A percentile compares a stretch with the other conserved stretches of the same genome.
phyloP scores from a whole-genome alignment of 1,284 basidiomycete species.

The Vanrija pseudolonga region DNA sequence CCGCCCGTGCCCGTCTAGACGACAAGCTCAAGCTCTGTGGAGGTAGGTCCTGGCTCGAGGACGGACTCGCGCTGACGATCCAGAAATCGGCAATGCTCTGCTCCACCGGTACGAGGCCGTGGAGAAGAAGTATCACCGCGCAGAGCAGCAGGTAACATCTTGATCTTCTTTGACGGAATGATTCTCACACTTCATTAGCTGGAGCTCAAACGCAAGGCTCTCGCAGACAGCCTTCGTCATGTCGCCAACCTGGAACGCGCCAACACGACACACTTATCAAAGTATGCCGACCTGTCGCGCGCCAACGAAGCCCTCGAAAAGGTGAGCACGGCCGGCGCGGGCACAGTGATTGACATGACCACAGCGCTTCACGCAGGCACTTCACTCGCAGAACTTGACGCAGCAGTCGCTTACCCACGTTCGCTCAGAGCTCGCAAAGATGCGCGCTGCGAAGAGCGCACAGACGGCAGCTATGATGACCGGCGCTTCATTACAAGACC shows the following conservation, averaged over 20 bases:
- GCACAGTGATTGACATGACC: not conserved
- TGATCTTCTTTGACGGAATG: constrained; percentile 42
- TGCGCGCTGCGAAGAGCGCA: constrained; percentile 20
- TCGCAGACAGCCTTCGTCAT: constrained; percentile 35
- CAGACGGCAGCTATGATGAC: constrained; percentile 24
- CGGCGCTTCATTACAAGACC: constrained; percentile 39
- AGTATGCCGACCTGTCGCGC: constrained; percentile 37
- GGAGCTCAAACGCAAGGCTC: constrained; percentile 37
- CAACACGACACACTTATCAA: constrained; percentile 39
- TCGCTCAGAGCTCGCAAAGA: constrained; percentile 34
- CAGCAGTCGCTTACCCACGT: constrained; percentile 45
- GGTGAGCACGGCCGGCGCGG: constrained; percentile 29
- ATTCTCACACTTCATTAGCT: constrained; percentile 20
- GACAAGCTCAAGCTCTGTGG: constrained; percentile 72
- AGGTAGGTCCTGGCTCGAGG: constrained; percentile 56
- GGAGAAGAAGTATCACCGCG: constrained; percentile 61
- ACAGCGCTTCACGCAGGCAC: constrained; percentile 74
- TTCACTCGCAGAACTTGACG: constrained; percentile 43
- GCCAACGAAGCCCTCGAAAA: constrained; percentile 47
- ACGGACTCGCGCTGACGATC: not conserved
- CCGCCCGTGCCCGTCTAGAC: constrained; percentile 65
- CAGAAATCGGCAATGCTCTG: constrained; percentile 88
- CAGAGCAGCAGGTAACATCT: constrained; percentile 36
- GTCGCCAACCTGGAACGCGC: constrained; percentile 45
- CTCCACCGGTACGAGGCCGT: constrained; percentile 81